Conservation (phyloP, 2,329 filamentous ascomycete genomes). For the Cercospora sesami region DNA sequence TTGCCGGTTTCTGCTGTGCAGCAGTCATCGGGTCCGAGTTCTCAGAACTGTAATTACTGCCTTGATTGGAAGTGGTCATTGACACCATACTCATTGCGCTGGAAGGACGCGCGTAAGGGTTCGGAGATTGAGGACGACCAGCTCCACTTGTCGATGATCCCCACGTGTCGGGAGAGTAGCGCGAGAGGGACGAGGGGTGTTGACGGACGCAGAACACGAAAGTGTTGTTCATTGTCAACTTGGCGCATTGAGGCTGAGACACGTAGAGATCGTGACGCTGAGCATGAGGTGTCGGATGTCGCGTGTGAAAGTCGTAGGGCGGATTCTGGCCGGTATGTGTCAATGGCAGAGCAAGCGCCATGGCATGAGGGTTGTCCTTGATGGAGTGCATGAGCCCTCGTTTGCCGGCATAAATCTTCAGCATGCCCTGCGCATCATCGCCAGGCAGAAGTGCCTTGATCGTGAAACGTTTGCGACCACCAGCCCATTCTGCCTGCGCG, state of each 20-base stretch:
- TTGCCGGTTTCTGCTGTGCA: conserved; percentile 76
- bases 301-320: conserved; percentile 85
- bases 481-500: conserved; percentile 87
- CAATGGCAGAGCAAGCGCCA: conserved; percentile 87
- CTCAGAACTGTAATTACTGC: conserved; percentile 56
- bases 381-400: conserved; percentile 96
- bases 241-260: conserved; percentile 88
- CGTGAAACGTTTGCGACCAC: conserved; percentile 84
- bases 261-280: conserved; percentile 96
- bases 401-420: conserved; percentile 93
- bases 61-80: conserved; percentile 52
- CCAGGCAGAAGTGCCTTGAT: conserved; percentile 89
- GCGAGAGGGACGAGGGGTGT: conserved; percentile 67
- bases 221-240: conserved; percentile 89
- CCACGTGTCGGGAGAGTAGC: conserved; percentile 43
- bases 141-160: conserved; percentile 32
- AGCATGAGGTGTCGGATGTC: conserved; percentile 96
- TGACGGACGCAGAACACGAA: conserved; percentile 97
- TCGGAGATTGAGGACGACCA: conserved; percentile 53
- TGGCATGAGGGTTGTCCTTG: conserved; percentile 89
- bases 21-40: conserved; percentile 52
- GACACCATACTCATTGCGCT: conserved; percentile 63
- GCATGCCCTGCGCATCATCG: conserved; percentile 81
- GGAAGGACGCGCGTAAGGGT: conserved; percentile 55
- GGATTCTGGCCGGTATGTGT: conserved; percentile 91